A percentile compares a stretch with the other conserved stretches of the same genome.
phyloP scores from a whole-genome alignment of 495 filamentous ascomycete genomes.

The Neurospora cerealis region DNA sequence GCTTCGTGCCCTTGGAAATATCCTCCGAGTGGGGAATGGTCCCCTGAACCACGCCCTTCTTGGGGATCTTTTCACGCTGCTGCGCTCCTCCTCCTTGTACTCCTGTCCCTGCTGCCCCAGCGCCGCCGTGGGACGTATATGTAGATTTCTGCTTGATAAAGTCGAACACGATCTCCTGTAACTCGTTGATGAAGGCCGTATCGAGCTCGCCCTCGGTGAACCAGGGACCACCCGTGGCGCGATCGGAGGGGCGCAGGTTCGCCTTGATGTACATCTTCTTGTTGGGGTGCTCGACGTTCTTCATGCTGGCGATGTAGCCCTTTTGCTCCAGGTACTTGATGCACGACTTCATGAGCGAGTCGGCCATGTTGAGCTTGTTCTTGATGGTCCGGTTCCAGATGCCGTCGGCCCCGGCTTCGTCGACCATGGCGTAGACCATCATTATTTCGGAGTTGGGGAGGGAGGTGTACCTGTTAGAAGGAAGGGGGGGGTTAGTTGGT shows the following conservation, averaged over 20 bases:
- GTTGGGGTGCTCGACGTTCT: conserved; percentile 52
- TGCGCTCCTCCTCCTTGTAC: conserved; percentile 17
- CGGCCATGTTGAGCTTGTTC: conserved; percentile 64
- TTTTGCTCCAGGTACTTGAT: conserved; percentile 67
- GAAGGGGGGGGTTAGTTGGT: not conserved
- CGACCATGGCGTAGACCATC: conserved; percentile 76
- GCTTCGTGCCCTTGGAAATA: conserved; percentile 32
- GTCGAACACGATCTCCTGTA: conserved; percentile 56
- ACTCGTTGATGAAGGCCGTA: conserved; percentile 66
- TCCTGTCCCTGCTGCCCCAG: conserved; percentile 1
- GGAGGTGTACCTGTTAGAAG: conserved; percentile 45
- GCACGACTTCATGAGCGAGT: conserved; percentile 60
- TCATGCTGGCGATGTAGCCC: conserved; percentile 46
- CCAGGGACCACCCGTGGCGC: conserved; percentile 87
- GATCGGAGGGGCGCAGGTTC: conserved; percentile 65
- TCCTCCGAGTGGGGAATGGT: conserved; percentile 13
- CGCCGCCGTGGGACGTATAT: conserved; percentile 26
- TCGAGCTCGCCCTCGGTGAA: conserved; percentile 75
- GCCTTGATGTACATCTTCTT: conserved; percentile 81
- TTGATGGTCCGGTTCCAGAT: conserved; percentile 82
- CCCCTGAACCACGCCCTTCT: conserved; percentile 34
- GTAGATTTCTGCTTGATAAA: conserved; percentile 63
- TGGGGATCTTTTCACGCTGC: conserved; percentile 21
- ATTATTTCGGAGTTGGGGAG: conserved; percentile 58
- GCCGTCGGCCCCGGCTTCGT: conserved; percentile 67